A percentile compares a stretch with the other conserved stretches of the same genome.
phyloP scores from a whole-genome alignment of 371 early-diverging fungal species.

The Mortierella sp. region DNA sequence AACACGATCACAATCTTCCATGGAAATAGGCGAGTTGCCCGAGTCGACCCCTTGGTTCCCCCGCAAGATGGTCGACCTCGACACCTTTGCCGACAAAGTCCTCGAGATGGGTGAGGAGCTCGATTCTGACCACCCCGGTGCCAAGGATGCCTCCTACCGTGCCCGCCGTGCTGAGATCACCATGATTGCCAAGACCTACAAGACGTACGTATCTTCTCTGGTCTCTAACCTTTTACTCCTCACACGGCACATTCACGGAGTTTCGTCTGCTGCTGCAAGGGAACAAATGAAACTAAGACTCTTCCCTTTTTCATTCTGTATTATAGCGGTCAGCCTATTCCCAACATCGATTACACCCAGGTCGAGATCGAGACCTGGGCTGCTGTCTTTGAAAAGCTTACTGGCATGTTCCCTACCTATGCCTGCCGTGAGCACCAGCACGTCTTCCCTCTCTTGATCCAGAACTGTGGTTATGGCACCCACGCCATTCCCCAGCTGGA shows the following conservation, averaged over 20 bases:
- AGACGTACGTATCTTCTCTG: conserved; percentile 62
- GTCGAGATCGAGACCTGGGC: conserved; percentile 92
- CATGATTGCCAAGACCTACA: conserved; percentile 85
- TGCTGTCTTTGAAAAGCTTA: conserved; percentile 84
- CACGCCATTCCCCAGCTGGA: conserved; percentile 94
- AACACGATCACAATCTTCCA: neutral
- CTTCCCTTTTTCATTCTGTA: neutral
- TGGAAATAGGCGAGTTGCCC: conserved; percentile 25
- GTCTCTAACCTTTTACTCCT: neutral
- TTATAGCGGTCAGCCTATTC: conserved; percentile 81
- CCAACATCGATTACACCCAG: conserved; percentile 88
- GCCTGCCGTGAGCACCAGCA: conserved; percentile 95
- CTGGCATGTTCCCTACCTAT: conserved; percentile 84
- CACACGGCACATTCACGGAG: neutral
- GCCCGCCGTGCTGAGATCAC: conserved; percentile 91
- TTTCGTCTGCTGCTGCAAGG: neutral
- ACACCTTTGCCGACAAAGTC: conserved; percentile 94
- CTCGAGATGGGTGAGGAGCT: conserved; percentile 94
- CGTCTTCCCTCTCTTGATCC: conserved; percentile 90
- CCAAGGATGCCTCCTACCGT: conserved; percentile 89
- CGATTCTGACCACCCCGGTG: conserved; percentile 96
- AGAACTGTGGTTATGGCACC: conserved; percentile 93
- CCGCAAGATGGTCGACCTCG: conserved; percentile 92
- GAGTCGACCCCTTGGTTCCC: conserved; percentile 93
- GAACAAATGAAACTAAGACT: neutral